Conservation (phyloP, 2,329 filamentous ascomycete genomes). For the Cordyceps cateniannulata region DNA sequence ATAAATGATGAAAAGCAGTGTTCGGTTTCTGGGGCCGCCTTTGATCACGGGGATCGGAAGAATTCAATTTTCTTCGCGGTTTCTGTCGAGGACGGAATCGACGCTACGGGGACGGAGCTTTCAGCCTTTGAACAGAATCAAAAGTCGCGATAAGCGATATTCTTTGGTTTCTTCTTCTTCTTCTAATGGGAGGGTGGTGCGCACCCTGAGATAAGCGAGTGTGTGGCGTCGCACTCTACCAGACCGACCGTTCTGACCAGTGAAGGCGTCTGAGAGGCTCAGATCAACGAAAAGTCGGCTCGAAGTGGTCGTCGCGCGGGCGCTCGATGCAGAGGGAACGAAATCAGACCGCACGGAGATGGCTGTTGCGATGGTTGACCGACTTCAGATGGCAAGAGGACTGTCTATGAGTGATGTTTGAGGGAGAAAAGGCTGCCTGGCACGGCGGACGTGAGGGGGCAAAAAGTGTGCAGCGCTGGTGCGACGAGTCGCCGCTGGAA, state of each 20-base stretch:
- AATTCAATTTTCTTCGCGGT: constrained; percentile 3
- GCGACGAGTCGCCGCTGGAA: neutral
- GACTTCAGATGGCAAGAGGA: constrained; percentile 30
- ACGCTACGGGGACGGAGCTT: constrained; percentile 3
- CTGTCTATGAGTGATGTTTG: constrained; percentile 22
- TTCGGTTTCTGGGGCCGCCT: neutral
- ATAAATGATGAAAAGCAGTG: neutral
- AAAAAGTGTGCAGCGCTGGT: constrained; percentile 14
- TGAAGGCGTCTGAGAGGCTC: constrained; percentile 52
- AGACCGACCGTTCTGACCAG: constrained; percentile 43
- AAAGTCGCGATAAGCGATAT: neutral
- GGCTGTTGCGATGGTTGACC: constrained; percentile 24
- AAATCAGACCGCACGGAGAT: constrained; percentile 1
- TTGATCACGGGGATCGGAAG: neutral
- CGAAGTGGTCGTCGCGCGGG: constrained; percentile 23
- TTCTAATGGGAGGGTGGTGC: neutral
- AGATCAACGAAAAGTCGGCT: constrained; percentile 33
- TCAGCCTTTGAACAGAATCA: neutral
- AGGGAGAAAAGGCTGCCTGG: constrained; percentile 17
- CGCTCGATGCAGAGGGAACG: constrained; percentile 16
- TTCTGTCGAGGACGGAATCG: constrained; percentile 1
- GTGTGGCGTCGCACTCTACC: constrained; percentile 21
- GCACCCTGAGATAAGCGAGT: constrained; percentile 13
- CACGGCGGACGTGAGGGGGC: constrained; percentile 13
- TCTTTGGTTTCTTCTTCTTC: neutral